Percentiles rank a stretch among this genome's conserved stretches.
Evolutionary conservation across 1,284 basidiomycete species (phyloP).

Genomic region (Vanrija sp.): DNA sequence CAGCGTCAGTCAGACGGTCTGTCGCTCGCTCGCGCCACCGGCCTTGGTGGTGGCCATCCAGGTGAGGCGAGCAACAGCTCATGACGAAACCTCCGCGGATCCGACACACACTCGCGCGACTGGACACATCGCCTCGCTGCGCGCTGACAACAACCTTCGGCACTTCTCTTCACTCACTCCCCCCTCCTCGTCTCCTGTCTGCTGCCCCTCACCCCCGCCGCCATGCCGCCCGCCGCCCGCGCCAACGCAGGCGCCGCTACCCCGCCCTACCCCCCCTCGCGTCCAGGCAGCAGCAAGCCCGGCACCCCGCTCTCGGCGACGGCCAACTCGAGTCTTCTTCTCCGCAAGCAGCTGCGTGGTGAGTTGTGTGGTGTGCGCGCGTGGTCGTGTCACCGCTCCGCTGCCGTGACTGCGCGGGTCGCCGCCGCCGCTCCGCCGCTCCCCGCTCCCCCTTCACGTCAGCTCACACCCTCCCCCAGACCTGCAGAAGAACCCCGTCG

Average conservation of each 20-base stretch:
- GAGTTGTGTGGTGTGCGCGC: constrained; percentile 8
- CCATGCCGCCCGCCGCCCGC: constrained; percentile 30
- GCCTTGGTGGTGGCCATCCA: too few species aligned
- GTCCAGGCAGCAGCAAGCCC: constrained; percentile 36
- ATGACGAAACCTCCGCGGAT: too few species aligned
- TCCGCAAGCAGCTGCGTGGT: constrained; percentile 69
- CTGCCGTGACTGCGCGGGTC: too few species aligned
- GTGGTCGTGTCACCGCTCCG: neutral
- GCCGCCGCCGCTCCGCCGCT: too few species aligned
- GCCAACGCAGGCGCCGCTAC: constrained; percentile 18
- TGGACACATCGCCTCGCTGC: too few species aligned
- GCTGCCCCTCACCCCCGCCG: neutral
- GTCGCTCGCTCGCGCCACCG: too few species aligned
- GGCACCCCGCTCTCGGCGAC: constrained; percentile 31
- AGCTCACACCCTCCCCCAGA: too few species aligned
- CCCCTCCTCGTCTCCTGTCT: neutral
- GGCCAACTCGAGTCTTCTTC: constrained; percentile 55
- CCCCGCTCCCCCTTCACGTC: too few species aligned
- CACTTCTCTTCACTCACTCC: neutral
- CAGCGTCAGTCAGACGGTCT: too few species aligned
- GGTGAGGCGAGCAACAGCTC: too few species aligned
- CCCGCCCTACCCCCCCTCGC: constrained; percentile 32
- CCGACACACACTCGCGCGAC: too few species aligned
- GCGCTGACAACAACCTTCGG: too few species aligned
- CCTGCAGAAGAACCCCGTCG: constrained; percentile 80